Percentiles rank a stretch among this genome's conserved stretches.
Evolutionary conservation across 2,329 filamentous ascomycete genomes (phyloP).

Genomic region (Cadophora sp.): DNA sequence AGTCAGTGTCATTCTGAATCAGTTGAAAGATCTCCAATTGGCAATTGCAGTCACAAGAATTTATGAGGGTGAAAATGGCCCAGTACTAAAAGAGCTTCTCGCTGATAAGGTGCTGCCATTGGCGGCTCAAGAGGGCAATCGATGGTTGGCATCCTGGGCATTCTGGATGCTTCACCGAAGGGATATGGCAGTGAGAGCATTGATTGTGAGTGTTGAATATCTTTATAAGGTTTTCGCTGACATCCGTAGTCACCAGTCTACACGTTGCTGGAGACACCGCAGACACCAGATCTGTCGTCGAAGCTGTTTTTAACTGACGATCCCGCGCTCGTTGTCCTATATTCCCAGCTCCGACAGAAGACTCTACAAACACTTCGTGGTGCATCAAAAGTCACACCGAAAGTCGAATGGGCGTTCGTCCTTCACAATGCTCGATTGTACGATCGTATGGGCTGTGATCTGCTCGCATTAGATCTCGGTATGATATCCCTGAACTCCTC

Average conservation of each 20-base stretch:
- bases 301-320: slow-evolving; percentile 89
- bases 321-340: slow-evolving; percentile 85
- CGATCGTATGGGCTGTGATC: slow-evolving; percentile 90
- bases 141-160: slow-evolving; percentile 95
- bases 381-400: slow-evolving; percentile 80
- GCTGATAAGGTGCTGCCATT: slow-evolving; percentile 79
- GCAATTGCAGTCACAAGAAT: slow-evolving; percentile 87
- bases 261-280: slow-evolving; percentile 72
- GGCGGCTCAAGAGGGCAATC: slow-evolving; percentile 82
- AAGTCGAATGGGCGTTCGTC: slow-evolving; percentile 87
- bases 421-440: slow-evolving; percentile 85
- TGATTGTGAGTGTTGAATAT: slow-evolving; percentile 68
- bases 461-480: slow-evolving; percentile 86
- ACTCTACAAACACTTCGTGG: slow-evolving; percentile 84
- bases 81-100: slow-evolving; percentile 75
- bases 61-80: slow-evolving; percentile 84
- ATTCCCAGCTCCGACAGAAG: slow-evolving; percentile 82
- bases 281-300: slow-evolving; percentile 72
- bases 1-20: slow-evolving; percentile 83
- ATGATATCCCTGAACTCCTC: slow-evolving; percentile 42
- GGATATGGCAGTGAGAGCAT: slow-evolving; percentile 82
- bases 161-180: slow-evolving; percentile 88
- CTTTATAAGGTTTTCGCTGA: slow-evolving; percentile 28
- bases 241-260: slow-evolving; percentile 73
- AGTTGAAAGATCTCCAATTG: slow-evolving; percentile 87